Conservation (phyloP, 345 rosid species). For the Theobroma cacao region DNA sequence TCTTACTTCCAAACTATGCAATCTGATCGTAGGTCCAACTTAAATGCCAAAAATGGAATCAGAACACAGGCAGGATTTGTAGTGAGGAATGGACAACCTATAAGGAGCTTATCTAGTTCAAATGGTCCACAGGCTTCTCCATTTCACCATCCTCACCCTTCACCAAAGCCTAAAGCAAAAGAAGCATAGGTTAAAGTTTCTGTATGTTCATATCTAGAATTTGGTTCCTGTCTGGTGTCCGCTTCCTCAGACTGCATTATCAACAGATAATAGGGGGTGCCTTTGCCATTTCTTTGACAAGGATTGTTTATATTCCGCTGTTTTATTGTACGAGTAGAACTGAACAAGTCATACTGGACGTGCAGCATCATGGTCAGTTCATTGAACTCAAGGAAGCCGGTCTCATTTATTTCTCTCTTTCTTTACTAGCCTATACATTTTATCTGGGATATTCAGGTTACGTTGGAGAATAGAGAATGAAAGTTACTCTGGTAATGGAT, state of each 20-base stretch:
- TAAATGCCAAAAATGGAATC: constrained; percentile 43
- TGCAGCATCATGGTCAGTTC: not conserved
- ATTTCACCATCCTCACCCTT: constrained; percentile 44
- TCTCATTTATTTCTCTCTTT: not conserved
- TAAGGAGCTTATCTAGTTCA: constrained; percentile 62
- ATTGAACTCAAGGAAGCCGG: not conserved
- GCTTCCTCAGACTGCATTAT: not conserved
- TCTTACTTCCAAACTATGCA: constrained; percentile 62
- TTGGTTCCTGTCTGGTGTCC: not conserved
- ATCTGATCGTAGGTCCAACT: constrained; percentile 28
- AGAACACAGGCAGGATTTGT: constrained; percentile 64
- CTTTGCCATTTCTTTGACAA: not conserved
- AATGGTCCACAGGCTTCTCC: constrained; percentile 61
- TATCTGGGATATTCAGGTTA: not conserved
- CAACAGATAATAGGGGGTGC: not conserved
- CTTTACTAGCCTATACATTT: not conserved
- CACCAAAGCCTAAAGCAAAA: constrained; percentile 69
- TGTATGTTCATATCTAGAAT: not conserved
- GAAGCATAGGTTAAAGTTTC: constrained; percentile 26
- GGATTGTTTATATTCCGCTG: constrained; percentile 8
- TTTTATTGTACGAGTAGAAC: constrained; percentile 1
- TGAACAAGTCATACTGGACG: not conserved
- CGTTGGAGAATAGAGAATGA: not conserved
- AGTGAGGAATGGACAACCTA: constrained; percentile 68
- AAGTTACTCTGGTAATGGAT: not conserved